phyloP scores from a whole-genome alignment of 495 filamentous ascomycete species.

The Letharia columbiana region DNA sequence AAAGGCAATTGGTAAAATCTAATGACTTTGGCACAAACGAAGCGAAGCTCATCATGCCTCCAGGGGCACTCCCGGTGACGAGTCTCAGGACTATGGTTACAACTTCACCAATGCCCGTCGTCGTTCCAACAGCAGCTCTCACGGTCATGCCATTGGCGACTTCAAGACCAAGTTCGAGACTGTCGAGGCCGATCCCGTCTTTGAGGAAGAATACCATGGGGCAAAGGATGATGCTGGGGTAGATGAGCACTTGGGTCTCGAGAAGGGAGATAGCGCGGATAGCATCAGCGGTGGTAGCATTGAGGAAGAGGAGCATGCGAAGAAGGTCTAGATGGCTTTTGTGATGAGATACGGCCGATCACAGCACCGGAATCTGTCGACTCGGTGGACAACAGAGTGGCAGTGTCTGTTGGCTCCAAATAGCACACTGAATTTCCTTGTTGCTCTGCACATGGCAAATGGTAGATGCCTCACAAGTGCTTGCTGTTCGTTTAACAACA shows the following conservation, averaged over 20 bases:
- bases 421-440: constrained; percentile 2
- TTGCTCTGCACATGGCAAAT: constrained; percentile 8
- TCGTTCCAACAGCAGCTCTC: constrained; percentile 79
- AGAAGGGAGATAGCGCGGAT: constrained; percentile 46
- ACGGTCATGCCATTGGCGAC: constrained; percentile 49
- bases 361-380: constrained; percentile 10
- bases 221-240: constrained; percentile 39
- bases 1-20: constrained; percentile 82
- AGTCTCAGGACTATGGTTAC: constrained; percentile 71
- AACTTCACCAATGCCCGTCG: constrained; percentile 79
- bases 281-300: constrained; percentile 31
- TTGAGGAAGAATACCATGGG: constrained; percentile 74
- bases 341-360: not conserved
- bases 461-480: not conserved
- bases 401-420: not conserved
- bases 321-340: constrained; percentile 27
- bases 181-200: constrained; percentile 76
- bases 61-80: constrained; percentile 78
- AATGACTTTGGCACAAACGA: not conserved
- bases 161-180: constrained; percentile 87
- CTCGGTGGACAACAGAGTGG: not conserved
- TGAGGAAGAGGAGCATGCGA: constrained; percentile 38
- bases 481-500: constrained; percentile 10
- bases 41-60: constrained; percentile 3
- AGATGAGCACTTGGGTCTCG: constrained; percentile 31